Evolutionary conservation across 768 basidiomycete genomes (phyloP).

Genomic region (Suillus ampliporus): DNA sequence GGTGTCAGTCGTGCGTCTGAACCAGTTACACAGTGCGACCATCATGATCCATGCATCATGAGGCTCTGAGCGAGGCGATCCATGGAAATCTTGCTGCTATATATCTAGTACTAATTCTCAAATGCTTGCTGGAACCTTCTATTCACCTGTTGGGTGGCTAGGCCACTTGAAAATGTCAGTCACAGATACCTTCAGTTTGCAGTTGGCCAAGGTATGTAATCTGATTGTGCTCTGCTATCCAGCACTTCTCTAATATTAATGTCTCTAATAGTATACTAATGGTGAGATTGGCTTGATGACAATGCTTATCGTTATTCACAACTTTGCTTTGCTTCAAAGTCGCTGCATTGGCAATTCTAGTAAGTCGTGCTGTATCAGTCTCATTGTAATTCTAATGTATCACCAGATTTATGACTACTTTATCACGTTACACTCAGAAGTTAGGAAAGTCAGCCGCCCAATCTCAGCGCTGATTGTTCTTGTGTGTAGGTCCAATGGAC

Average conservation of each 20-base stretch:
- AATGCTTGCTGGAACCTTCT: background rate
- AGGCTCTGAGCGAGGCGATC: too few relatives aligned
- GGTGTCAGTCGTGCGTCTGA: too few relatives aligned
- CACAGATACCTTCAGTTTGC: background rate
- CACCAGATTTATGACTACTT: constrained; percentile 5
- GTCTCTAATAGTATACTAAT: background rate
- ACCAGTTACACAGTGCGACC: too few relatives aligned
- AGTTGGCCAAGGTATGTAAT: background rate
- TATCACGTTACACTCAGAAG: background rate
- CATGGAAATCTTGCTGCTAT: background rate
- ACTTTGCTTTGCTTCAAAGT: background rate
- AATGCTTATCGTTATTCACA: background rate
- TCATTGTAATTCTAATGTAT: background rate
- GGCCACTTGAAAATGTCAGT: background rate
- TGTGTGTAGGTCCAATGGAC: constrained; percentile 24
- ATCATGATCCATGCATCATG: too few relatives aligned
- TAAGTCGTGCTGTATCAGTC: background rate
- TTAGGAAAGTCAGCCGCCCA: background rate
- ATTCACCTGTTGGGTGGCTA: background rate
- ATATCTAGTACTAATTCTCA: background rate
- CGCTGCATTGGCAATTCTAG: background rate
- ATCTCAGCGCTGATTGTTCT: background rate
- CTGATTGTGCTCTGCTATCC: background rate
- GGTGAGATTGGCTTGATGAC: background rate
- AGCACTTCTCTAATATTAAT: background rate